A percentile compares a stretch with the other conserved stretches of the same genome.
Evolutionary conservation across 2,329 filamentous ascomycete genomes (phyloP).

Genomic region (Colletotrichum costaricense): DNA sequence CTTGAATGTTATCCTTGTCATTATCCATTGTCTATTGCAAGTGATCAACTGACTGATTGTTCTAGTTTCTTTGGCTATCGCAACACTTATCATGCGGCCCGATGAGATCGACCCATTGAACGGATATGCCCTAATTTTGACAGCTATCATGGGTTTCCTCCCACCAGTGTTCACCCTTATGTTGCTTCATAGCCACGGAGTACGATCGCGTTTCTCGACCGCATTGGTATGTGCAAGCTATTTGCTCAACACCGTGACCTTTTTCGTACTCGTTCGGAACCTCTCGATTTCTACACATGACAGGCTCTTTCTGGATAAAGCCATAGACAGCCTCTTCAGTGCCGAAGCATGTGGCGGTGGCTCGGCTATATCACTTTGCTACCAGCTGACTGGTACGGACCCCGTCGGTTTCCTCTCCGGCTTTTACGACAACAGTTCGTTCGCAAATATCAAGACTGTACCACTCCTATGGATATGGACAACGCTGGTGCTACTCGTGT

Average conservation of each 20-base stretch:
- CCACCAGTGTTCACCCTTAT: neutral
- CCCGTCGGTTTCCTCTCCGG: neutral
- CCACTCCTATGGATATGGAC: neutral
- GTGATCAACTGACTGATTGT: too few species aligned
- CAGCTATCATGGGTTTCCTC: neutral
- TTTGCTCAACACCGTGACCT: neutral
- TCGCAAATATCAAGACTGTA: slow-evolving; percentile 4
- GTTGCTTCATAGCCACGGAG: slow-evolving; percentile 4
- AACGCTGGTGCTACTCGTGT: neutral
- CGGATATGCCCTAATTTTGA: neutral
- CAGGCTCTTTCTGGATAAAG: neutral
- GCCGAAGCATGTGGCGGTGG: neutral
- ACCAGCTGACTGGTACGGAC: neutral
- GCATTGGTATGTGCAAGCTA: neutral
- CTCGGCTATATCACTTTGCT: neutral
- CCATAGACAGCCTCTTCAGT: neutral
- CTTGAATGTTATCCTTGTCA: too few species aligned
- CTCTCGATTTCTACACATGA: neutral
- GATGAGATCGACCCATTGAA: neutral
- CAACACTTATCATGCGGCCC: neutral
- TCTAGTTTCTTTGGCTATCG: neutral
- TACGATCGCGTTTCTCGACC: neutral
- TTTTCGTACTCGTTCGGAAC: neutral
- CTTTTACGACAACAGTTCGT: neutral
- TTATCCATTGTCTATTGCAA: too few species aligned